Percentiles rank a stretch among this genome's conserved stretches.
phyloP scores from a whole-genome alignment of 2,329 filamentous ascomycete species.

The Stromatinia cepivora region DNA sequence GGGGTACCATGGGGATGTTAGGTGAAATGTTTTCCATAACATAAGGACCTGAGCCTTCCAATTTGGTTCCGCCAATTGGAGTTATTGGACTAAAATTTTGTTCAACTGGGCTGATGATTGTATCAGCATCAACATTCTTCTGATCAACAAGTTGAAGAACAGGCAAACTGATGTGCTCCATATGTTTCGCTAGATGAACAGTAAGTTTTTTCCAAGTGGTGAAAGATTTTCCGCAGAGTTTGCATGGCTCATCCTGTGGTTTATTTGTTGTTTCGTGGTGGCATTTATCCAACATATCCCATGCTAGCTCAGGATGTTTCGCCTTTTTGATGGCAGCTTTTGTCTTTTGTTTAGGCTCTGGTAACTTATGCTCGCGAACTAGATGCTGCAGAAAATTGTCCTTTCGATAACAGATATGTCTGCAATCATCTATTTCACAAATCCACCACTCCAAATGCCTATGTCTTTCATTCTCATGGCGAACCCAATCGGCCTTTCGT shows the following conservation, averaged over 20 bases:
- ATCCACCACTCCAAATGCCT: constrained; percentile 89
- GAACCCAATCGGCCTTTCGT: constrained; percentile 92
- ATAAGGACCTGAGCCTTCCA: constrained; percentile 37
- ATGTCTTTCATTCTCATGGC: constrained; percentile 90
- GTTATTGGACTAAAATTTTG: constrained; percentile 38
- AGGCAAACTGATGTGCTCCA: constrained; percentile 88
- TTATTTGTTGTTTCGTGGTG: constrained; percentile 65
- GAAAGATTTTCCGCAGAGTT: constrained; percentile 81
- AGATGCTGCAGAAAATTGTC: constrained; percentile 94
- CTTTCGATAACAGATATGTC: constrained; percentile 79
- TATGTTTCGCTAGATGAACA: constrained; percentile 90
- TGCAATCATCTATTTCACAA: constrained; percentile 78
- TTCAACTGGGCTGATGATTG: constrained; percentile 67
- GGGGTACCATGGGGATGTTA: constrained; percentile 28
- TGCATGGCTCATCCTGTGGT: constrained; percentile 76
- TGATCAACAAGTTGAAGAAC: constrained; percentile 63
- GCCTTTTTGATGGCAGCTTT: constrained; percentile 66
- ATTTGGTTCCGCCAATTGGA: constrained; percentile 32
- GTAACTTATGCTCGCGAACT: constrained; percentile 84
- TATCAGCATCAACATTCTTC: constrained; percentile 57
- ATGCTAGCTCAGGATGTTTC: constrained; percentile 62
- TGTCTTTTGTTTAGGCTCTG: constrained; percentile 77
- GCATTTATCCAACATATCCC: constrained; percentile 76
- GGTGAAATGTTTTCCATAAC: constrained; percentile 35
- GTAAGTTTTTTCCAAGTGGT: constrained; percentile 90